Base-by-base conservation (phyloP, 2,329 filamentous ascomycete species). In the Colletotrichum sublineola region DNA sequence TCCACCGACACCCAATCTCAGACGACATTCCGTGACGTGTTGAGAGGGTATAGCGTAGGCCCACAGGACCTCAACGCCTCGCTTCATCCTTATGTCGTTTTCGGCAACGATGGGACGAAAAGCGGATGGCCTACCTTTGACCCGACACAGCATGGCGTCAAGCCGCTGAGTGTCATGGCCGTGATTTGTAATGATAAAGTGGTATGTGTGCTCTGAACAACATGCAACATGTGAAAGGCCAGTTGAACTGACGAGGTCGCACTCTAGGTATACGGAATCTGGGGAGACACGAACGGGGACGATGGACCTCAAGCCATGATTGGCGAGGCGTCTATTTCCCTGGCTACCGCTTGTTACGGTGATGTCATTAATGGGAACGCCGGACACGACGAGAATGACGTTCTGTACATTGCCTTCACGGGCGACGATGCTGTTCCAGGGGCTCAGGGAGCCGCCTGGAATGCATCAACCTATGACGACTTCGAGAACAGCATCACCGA, bases 391-490 rank as follows among this genome's bases (percentile, higher is more conserved):
- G 79, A 82, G 20, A 84, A 88, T 44, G 89, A 92, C 77, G 88
- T 92, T 0, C 79, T 92, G 46, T 92, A 88, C 78, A 83, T 92
- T 61, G 90, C 88, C 0, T 92, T 92, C 76, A 82, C 82, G 0
- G 89, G 89, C 1, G 68, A 79, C 0, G 84, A 87, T 7, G 89
- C 90, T 0, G 87, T 91, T 0, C 89, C 89, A 0, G 89, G 89
- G 1, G 79, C 82, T 15, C 77, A 80, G 2, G 84, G 83, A 29
- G 90, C 90, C 0, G 81, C 85, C 40, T 92, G 90, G 90, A 80
- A 81, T 11, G 88, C 89, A 0, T 77, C 78, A 8, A 84, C 79
- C 73, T 86, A 81, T 36, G 79, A 80, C 11, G 82, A 85, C 20
- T 91, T 91, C 74, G 85, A 88, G 78, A 79, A 74, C n/a, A 90